Base-by-base conservation (phyloP, 2,329 filamentous ascomycete species). In the Talaromyces sp. region DNA sequence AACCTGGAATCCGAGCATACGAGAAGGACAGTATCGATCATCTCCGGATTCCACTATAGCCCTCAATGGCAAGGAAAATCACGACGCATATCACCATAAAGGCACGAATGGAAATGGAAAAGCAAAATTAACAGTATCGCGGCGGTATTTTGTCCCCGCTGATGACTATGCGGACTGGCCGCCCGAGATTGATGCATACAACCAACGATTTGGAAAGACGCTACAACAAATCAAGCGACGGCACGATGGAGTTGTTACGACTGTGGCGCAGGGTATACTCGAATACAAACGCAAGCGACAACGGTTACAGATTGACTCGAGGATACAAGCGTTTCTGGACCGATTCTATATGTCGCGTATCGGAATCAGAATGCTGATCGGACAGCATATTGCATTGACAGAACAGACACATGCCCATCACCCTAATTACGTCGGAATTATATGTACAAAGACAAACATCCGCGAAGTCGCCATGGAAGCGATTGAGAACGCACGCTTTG, bases 321-420 rank as follows among this genome's bases (percentile, higher is more conserved):
- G 93, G 72, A 97, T 99, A 66, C 95, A 99, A 78, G 90, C 92
- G 63, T 99, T 99, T 83, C 87, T 99, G 70, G 95, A 99, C 81
- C 91, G 95, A 66, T 99, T 99, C 81, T 99, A 99, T 84, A 99
- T 99, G 95, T 97, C 93, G 52, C 92, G 95, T 68, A 99, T 99
- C 74, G 95, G 95, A 70, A 99, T 99, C 71, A 91, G 95, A 72
- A 99, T 99, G 95, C 88, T 99, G 60, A 97, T 99, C 73, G 95
- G 95, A 62, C 95, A 99, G 78, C 95, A 99, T 82, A 97, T 99
- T 73, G 95, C 95, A 66, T 84, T 99, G 66, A 97, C 93, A 6
- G 94, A 98, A 77, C 93, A 98, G 80, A 91, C 89, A 73, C 90
- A 95, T 72, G 89, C 93, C 70, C 89, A 89, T 68, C 94, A 98